A percentile compares a stretch with the other conserved stretches of the same genome.
Conservation (phyloP, 495 filamentous ascomycete genomes). For the Rhypophila decipiens region DNA sequence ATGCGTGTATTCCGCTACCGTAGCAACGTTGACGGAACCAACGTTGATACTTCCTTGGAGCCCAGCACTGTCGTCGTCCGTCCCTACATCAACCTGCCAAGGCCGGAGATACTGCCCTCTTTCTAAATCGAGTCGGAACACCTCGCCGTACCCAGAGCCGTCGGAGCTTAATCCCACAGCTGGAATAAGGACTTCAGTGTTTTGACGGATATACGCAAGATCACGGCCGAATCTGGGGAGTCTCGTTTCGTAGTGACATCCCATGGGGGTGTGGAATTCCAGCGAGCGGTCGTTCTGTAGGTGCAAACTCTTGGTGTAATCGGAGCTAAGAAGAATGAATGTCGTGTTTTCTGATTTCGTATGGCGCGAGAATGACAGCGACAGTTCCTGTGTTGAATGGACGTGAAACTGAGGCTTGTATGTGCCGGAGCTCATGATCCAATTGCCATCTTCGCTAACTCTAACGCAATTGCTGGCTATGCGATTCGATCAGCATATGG, state of each 20-base stretch:
- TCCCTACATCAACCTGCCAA: conserved; percentile 73
- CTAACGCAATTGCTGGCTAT: conserved; percentile 80
- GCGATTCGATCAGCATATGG: conserved; percentile 2
- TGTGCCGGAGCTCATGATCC: conserved; percentile 93
- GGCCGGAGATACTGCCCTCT: conserved; percentile 79
- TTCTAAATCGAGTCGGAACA: conserved; percentile 83
- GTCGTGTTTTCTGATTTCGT: conserved; percentile 91
- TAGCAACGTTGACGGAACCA: conserved; percentile 81
- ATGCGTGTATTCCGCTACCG: conserved; percentile 85
- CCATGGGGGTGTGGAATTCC: conserved; percentile 88
- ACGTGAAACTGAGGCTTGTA: conserved; percentile 97
- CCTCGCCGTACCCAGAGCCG: conserved; percentile 67
- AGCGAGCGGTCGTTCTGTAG: conserved; percentile 86
- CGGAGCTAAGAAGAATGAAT: conserved; percentile 83
- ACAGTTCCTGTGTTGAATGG: conserved; percentile 87
- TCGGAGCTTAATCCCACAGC: conserved; percentile 81
- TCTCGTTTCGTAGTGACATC: conserved; percentile 79
- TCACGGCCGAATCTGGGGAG: conserved; percentile 91
- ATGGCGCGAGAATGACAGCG: conserved; percentile 87
- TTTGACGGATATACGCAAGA: conserved; percentile 75
- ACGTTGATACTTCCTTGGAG: conserved; percentile 77
- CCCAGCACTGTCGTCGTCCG: conserved; percentile 64
- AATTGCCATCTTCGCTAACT: conserved; percentile 92
- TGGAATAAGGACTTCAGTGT: conserved; percentile 80
- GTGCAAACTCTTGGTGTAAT: conserved; percentile 93